Base-by-base conservation (phyloP, 2,329 filamentous ascomycete species). In the Endothia cerciana region DNA sequence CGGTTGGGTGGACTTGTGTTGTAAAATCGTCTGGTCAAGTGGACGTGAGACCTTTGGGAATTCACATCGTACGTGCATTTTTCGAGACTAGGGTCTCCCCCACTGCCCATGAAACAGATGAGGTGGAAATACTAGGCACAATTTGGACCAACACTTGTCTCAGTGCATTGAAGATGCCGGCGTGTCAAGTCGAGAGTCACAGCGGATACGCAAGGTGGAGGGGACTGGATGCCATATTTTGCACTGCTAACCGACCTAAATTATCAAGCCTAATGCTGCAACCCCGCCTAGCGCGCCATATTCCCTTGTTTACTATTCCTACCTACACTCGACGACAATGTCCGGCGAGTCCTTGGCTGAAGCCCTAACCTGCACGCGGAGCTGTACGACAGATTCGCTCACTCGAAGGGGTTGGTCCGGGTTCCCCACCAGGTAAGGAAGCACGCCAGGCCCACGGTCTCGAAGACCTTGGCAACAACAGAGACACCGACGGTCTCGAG, bases 351-450 rank as follows among this genome's bases (percentile, higher is more conserved):
- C 47, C 10, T 10, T 22, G 17, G 17, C 15, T 10, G 47, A 7
- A 4, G n/a, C 7, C 3, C 11, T 25, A 22, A 40, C 19, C 5
- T 40, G n/a, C 33, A 41, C 11, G 4, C 36, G n/a, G 25, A 22
- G 7, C 36, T 40, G n/a, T 25, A 11, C 4, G 30, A 25, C 38
- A 7, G 22, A 25, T n/a, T 7, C 33, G 64, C 75, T 85, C 91
- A 94, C 76, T 93, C 88, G 80, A 97, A 96, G 68, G 93, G 93
- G 84, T 93, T 94, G 81, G 93, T 95, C 77, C 91, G 90, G 75
- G 94, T 97, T 75, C 94, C 94, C 94, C 94, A 98, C 91, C 92
- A 98, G 77, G 93, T 97, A 74, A 98, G 85, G 87, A 98, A 93
- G 75, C 97, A 78, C 70, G 91, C 93, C 66, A 98, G 87, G 70